phyloP scores from a whole-genome alignment of 805 yeast species.

The Wickerhamomyces chambardii region DNA sequence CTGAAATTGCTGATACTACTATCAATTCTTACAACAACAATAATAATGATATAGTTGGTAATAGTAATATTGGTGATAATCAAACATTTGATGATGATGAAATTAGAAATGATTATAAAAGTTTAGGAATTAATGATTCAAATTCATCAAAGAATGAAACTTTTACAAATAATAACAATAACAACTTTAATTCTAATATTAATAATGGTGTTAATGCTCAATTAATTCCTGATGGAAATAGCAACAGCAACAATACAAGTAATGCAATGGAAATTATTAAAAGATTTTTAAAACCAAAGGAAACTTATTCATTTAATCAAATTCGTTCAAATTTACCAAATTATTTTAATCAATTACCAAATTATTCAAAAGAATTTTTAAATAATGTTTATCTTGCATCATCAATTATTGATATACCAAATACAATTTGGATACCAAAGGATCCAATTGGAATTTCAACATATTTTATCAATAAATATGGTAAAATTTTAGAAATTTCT shows the following conservation, averaged over 20 bases:
- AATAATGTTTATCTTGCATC: slow-evolving; percentile 43
- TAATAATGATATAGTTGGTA: no score
- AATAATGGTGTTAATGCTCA: slow-evolving; percentile 16
- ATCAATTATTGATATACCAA: slow-evolving; percentile 43
- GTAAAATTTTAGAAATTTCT: slow-evolving; percentile 41
- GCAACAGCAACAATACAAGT: slow-evolving; percentile 11
- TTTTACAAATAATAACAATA: slow-evolving; percentile 16
- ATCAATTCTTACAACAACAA: no score
- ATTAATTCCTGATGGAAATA: no score
- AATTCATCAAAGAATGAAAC: slow-evolving; percentile 19
- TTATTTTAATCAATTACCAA: slow-evolving; percentile 21
- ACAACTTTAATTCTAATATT: slow-evolving; percentile 2
- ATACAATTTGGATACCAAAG: slow-evolving; percentile 62
- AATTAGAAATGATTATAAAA: slow-evolving; percentile 10
- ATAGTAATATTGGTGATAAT: slow-evolving; percentile 19
- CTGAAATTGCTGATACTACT: no score
- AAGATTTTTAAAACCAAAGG: slow-evolving; percentile 38
- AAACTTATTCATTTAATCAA: slow-evolving; percentile 33
- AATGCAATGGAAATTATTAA: slow-evolving; percentile 8
- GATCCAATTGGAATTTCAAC: slow-evolving; percentile 63
- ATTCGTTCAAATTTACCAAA: slow-evolving; percentile 31
- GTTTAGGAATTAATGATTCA: slow-evolving; percentile 13
- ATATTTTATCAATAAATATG: slow-evolving; percentile 44
- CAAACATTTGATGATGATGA: slow-evolving; percentile 4
- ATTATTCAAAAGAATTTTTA: slow-evolving; percentile 20